Base-by-base conservation (phyloP, 805 yeast genomes). In the Sugiyamaella boreocaroliniensis region DNA sequence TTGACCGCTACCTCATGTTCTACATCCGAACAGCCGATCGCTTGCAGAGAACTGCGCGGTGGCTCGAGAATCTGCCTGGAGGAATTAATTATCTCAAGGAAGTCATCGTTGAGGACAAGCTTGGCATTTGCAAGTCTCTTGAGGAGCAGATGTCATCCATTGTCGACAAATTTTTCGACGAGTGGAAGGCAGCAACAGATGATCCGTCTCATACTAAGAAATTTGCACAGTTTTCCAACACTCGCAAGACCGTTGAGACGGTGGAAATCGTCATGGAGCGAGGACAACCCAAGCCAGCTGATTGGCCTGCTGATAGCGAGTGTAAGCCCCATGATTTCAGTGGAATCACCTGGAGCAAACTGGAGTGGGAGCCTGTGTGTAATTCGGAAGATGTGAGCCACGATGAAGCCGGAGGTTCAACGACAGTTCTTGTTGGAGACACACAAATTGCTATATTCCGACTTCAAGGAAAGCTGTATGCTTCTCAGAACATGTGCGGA, bases 401-500 rank as follows among this genome's bases (percentile, higher is more conserved):
- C 8, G 56, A 58, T 16, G 68, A 64, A 6, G 63, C 64, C 16
- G 73, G 73, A 7, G 62, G 68, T 4, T 64, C 71, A 2, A 64
- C 65, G 2, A 66, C 71, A 2, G 57, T 66, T 10, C 54, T 68
- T 26, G 53, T 68, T 1, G 68, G 71, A 1, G 71, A 69, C 48
- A 70, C 74, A 1, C 74, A 71, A 54, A 53, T 71, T 14, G 74
- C 74, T 0, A 29, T 71, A 0, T 71, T 68, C 63, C 55, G 71
- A 44, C 54, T 63, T n/a, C 54, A 61, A n/a, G 70, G 61, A n/a
- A 62, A 63, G 51, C 57, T 69, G 7, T 68, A 58, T 47, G 68
- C 72, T n/a, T 68, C 70, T 12, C 74, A 71, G 48, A 70, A 70
- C 55, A 69, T 71, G 72, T 71, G 74, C 57, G 71, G 71, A n/a